Conservation (phyloP, 345 rosid species). For the Hibiscus trionum region DNA sequence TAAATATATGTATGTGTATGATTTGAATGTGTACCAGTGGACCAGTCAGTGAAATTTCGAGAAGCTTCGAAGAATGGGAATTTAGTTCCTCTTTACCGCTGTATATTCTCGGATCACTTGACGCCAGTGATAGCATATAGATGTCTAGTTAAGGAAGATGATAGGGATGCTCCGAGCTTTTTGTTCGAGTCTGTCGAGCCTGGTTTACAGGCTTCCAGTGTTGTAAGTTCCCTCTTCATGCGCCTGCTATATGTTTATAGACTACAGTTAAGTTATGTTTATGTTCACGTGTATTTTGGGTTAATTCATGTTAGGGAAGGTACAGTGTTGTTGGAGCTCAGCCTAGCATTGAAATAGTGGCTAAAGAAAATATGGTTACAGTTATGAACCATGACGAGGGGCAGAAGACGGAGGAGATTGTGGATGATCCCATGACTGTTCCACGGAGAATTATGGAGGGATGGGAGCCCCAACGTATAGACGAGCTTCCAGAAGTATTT, state of each 20-base stretch:
- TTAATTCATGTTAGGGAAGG: slow-evolving; percentile 47
- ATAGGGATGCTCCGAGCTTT: slow-evolving; percentile 94
- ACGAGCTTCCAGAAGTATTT: slow-evolving; percentile 83
- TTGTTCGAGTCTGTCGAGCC: slow-evolving; percentile 87
- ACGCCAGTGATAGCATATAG: slow-evolving; percentile 88
- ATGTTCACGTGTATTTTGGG: not conserved
- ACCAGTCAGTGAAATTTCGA: slow-evolving; percentile 47
- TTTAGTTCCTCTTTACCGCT: slow-evolving; percentile 60
- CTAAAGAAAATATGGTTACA: slow-evolving; percentile 76
- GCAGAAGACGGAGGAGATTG: slow-evolving; percentile 54
- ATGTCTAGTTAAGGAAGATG: slow-evolving; percentile 89
- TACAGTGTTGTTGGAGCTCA: slow-evolving; percentile 91
- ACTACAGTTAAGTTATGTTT: not conserved
- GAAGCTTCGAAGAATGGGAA: slow-evolving; percentile 72
- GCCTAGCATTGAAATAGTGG: slow-evolving; percentile 79
- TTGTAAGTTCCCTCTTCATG: slow-evolving; percentile 31
- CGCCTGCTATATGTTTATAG: not conserved
- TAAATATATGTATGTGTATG: not conserved
- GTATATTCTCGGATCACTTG: slow-evolving; percentile 84
- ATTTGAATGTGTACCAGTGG: slow-evolving; percentile 22
- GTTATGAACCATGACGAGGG: slow-evolving; percentile 70
- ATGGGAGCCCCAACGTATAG: slow-evolving; percentile 76
- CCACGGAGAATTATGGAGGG: slow-evolving; percentile 72
- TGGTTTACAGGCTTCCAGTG: slow-evolving; percentile 52
- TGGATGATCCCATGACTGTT: slow-evolving; percentile 89